Conservation (phyloP, 1,284 basidiomycete species). For the Neonothopanus nambi region DNA sequence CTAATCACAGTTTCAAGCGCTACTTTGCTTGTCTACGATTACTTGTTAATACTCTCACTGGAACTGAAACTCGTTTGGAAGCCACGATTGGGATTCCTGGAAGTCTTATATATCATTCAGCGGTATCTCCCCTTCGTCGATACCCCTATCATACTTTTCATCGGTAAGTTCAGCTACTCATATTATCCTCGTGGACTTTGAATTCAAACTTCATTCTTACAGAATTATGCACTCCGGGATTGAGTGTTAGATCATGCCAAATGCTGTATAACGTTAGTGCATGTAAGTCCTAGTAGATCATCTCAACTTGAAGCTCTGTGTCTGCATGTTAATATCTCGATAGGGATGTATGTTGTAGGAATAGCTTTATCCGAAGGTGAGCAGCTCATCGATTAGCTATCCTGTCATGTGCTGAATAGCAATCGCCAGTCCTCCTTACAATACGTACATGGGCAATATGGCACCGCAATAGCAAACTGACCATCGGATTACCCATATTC, state of each 20-base stretch:
- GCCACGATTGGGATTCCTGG: neutral
- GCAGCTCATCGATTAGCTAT: neutral
- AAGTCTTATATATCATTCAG: slow-evolving; percentile 8
- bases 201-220: neutral
- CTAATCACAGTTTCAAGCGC: neutral
- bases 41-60: neutral
- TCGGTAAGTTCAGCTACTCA: neutral
- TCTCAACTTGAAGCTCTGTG: too few species aligned
- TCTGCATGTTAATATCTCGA: too few species aligned
- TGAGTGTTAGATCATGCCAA: neutral
- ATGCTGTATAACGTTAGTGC: neutral
- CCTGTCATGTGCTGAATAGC: neutral
- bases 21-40: slow-evolving; percentile 3
- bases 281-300: neutral
- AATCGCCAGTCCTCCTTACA: slow-evolving; percentile 1
- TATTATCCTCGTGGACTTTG: neutral
- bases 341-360: slow-evolving; percentile 5
- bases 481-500: neutral
- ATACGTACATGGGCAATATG: slow-evolving; percentile 5
- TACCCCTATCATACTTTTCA: neutral
- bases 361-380: slow-evolving; percentile 6
- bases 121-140: slow-evolving; percentile 8
- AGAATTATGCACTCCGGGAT: neutral
- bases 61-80: slow-evolving; percentile 6
- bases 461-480: neutral